Percentiles rank a stretch among this genome's conserved stretches.
Evolutionary conservation across 495 filamentous ascomycete species (phyloP).

Genomic region (Aspergillus campestris): DNA sequence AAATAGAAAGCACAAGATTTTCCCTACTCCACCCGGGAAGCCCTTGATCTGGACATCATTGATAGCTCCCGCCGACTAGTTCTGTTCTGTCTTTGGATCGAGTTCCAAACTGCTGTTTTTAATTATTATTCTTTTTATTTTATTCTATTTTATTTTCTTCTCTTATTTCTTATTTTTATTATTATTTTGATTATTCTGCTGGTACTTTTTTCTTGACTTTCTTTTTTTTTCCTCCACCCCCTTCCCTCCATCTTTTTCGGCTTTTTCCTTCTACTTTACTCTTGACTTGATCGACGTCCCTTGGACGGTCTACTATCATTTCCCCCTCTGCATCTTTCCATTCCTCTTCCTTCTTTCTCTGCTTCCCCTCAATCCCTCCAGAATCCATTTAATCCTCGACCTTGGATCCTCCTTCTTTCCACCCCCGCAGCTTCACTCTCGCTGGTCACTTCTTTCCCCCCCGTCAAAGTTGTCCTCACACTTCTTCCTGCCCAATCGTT

Average conservation of each 20-base stretch:
- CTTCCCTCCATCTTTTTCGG: neutral
- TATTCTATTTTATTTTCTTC: conserved; percentile 2
- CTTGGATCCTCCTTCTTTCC: conserved; percentile 1
- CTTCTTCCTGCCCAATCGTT: conserved; percentile 18
- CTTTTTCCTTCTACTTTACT: too few species aligned
- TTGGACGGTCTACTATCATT: too few species aligned
- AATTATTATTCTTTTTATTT: neutral
- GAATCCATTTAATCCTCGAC: too few species aligned
- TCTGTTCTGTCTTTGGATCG: conserved; percentile 2
- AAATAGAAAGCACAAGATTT: neutral
- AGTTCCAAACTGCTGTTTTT: conserved; percentile 2
- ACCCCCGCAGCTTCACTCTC: conserved; percentile 5
- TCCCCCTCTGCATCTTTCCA: too few species aligned
- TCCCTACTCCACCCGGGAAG: conserved; percentile 1
- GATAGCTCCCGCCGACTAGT: conserved; percentile 5
- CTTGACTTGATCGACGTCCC: too few species aligned
- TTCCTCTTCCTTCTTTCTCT: too few species aligned
- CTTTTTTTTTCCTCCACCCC: neutral
- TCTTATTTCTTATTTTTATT: neutral
- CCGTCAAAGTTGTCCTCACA: conserved; percentile 15
- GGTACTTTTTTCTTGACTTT: neutral
- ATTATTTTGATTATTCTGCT: neutral
- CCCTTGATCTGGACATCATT: conserved; percentile 3
- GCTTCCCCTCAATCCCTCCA: too few species aligned
- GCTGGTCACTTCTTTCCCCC: conserved; percentile 7